These are phyloP conservation scores for Metschnikowia borealis DNA, from an alignment of 805 yeast species.

Conservation along the genomic window DNA sequence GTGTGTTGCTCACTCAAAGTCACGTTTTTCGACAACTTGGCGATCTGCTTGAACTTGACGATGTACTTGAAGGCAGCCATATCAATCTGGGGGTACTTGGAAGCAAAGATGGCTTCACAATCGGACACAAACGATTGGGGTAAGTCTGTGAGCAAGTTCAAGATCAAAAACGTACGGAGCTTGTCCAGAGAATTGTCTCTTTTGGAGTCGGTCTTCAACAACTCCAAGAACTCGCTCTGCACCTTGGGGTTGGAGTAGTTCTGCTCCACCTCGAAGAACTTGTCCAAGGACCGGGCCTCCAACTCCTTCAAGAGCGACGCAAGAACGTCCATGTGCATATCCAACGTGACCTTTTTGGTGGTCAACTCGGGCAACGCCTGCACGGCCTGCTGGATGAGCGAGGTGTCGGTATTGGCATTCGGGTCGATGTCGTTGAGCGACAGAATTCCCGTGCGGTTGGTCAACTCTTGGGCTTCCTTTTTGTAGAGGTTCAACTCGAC, in stretches of 20 bases:
- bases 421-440: slow-evolving; percentile 76
- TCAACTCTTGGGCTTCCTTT: slow-evolving; percentile 80
- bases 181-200: slow-evolving; percentile 72
- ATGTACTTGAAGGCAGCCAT: slow-evolving; percentile 66
- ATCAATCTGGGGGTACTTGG: slow-evolving; percentile 49
- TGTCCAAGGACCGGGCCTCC: slow-evolving; percentile 82
- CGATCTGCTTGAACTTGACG: slow-evolving; percentile 73
- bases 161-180: slow-evolving; percentile 82
- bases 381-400: slow-evolving; percentile 78
- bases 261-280: slow-evolving; percentile 93
- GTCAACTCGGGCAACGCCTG: slow-evolving; percentile 91
- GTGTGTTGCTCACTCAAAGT: slow-evolving; percentile 24
- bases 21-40: slow-evolving; percentile 41
- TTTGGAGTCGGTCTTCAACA: slow-evolving; percentile 48
- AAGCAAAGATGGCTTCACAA: slow-evolving; percentile 57
- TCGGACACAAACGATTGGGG: slow-evolving; percentile 37
- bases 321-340: slow-evolving; percentile 94
- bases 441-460: slow-evolving; percentile 68
- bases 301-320: slow-evolving; percentile 78
- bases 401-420: slow-evolving; percentile 49
- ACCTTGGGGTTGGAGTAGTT: slow-evolving; percentile 59
- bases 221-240: slow-evolving; percentile 55
- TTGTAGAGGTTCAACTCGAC: slow-evolving; percentile 76
- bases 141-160: slow-evolving; percentile 51
- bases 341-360: slow-evolving; percentile 80